Evolutionary conservation across 257 asterid species (phyloP), one percentile per base, ranked within the genome.

Genomic region (Solanum phureja): DNA sequence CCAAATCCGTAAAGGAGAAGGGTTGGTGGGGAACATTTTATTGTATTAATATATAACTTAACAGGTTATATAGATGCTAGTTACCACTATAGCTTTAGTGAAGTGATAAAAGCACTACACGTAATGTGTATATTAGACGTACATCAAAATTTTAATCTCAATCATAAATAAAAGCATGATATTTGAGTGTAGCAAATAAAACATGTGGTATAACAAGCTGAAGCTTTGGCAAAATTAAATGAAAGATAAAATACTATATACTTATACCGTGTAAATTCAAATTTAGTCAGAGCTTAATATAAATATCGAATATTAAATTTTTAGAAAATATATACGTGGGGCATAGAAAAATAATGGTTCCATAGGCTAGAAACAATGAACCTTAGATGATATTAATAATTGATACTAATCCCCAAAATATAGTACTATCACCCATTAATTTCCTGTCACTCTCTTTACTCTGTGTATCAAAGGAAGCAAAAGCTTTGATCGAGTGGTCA

Each of bases 241-340:
- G 69, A 62, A 62, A 23, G 69, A 62, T 62, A 4, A 62, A 23
- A 62, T 9, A 62, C 12, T 4, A 62, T 23, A 60, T 60, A 23
- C 4, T 3, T 58, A 0, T 60, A 60, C 0, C 0, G 1, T 58
- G 6, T 1, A 21, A 21, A 1, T 60, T 60, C 3, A 23, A 23
- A 60, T 60, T 60, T 23, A 23, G 0, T 23, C 0, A 23, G 1
- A 60, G 0, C 6, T 60, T 23, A 9, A 23, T 60, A 23, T 3
- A 60, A 9, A 23, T 60, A 23, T 60, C 1, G 0, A 62, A 23
- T 23, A 19, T 62, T n/a, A 8, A 21, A 21, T 6, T 56, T 56
- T 58, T 19, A 58, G 3, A 19, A 58, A 3, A 58, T 9, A 64
- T n/a, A 68, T 68, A 68, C 11, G 76, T 69, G 12, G 76, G 76